Percentiles rank a stretch among this genome's conserved stretches.
phyloP scores from a whole-genome alignment of 2,329 filamentous ascomycete species.

The Bipolaris oryzae region DNA sequence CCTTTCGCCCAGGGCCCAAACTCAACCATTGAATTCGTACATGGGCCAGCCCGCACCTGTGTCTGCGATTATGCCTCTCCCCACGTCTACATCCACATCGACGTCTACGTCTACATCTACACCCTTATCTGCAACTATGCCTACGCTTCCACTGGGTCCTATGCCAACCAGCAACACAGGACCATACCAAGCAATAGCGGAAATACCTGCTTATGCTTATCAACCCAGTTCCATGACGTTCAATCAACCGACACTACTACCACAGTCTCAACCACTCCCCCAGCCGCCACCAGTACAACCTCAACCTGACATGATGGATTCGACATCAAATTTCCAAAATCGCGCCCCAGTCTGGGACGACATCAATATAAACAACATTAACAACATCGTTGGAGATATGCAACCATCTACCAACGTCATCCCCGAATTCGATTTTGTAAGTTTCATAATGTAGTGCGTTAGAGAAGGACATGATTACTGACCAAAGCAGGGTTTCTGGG shows the following conservation, averaged over 20 bases:
- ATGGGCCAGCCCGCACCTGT: constrained; percentile 13
- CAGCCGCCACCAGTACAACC: constrained; percentile 12
- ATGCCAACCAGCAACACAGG: constrained; percentile 19
- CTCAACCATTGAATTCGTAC: constrained; percentile 26
- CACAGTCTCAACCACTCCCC: constrained; percentile 3
- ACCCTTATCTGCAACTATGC: neutral
- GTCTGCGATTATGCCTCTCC: neutral
- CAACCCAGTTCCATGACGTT: constrained; percentile 16
- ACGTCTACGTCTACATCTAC: neutral
- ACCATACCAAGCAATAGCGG: constrained; percentile 22
- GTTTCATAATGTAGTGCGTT: constrained; percentile 5
- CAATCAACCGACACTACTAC: constrained; percentile 3
- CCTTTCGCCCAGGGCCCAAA: constrained; percentile 20
- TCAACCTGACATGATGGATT: constrained; percentile 13
- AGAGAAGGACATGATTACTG: constrained; percentile 4
- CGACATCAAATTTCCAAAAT: constrained; percentile 20
- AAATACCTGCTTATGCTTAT: constrained; percentile 24
- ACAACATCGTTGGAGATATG: constrained; percentile 40
- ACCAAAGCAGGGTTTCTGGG: constrained; percentile 44
- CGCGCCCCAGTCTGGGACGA: constrained; percentile 40
- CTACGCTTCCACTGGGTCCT: constrained; percentile 13
- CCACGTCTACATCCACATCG: neutral
- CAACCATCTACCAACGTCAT: constrained; percentile 33
- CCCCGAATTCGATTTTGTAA: constrained; percentile 48
- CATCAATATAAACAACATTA: constrained; percentile 43